These are phyloP conservation scores for Scheffersomyces cryptocercus DNA, from an alignment of 1,139 yeast genomes.

Conservation along the genomic window DNA sequence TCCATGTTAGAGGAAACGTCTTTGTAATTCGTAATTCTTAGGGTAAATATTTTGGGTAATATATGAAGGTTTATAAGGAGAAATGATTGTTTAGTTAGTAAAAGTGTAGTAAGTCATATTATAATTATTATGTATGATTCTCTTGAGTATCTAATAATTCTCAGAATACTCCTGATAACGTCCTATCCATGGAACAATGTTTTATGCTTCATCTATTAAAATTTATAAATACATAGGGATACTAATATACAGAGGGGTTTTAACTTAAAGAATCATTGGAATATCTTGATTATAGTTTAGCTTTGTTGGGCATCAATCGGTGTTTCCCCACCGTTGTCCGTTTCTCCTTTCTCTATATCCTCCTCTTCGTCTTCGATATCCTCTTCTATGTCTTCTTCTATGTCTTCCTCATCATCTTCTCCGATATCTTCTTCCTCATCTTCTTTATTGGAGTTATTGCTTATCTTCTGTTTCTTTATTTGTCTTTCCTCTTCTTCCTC, in stretches of 20 bases:
- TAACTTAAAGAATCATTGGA: neutral
- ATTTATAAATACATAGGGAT: too few species aligned
- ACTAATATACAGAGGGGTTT: too few species aligned
- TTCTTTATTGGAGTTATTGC: constrained; percentile 7
- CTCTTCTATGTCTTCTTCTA: constrained; percentile 9
- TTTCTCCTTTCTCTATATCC: constrained; percentile 8
- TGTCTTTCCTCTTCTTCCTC: constrained; percentile 29
- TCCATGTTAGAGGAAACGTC: constrained; percentile 19
- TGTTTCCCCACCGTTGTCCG: constrained; percentile 17
- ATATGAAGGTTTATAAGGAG: too few species aligned
- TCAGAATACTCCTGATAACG: too few species aligned
- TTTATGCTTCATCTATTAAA: too few species aligned
- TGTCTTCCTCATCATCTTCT: constrained; percentile 5
- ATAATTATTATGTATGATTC: too few species aligned
- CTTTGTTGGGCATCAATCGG: constrained; percentile 15
- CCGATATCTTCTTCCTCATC: constrained; percentile 4
- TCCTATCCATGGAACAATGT: too few species aligned
- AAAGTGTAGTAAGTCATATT: too few species aligned
- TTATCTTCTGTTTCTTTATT: constrained; percentile 5
- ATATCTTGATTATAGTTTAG: neutral
- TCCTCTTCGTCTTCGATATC: constrained; percentile 13
- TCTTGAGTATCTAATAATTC: too few species aligned
- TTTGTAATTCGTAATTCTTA: neutral
- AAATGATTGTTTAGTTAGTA: too few species aligned
- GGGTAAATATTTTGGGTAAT: too few species aligned